Base-by-base conservation (phyloP, 1,139 yeast species). In the Suhomyces choctaworum region DNA sequence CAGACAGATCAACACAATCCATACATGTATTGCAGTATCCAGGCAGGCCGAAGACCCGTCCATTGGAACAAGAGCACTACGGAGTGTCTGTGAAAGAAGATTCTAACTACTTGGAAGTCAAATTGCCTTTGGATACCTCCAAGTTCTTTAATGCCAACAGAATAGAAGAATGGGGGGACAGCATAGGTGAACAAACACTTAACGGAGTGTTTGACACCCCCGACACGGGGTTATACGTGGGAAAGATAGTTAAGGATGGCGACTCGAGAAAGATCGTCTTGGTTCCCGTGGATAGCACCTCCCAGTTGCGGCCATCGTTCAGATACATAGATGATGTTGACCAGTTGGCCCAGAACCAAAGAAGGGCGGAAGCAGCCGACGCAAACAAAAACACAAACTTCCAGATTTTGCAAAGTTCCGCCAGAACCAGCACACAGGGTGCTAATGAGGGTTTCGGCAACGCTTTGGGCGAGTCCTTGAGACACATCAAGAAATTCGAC, bases 301-400 rank as follows among this genome's bases (percentile, higher is more conserved):
- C 84, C 0, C 97, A 90, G 58, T 58, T 92, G 44, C 73, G 96
- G 50, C 94, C 97, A 2, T 76, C 77, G 43, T 88, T 92, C 63
- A 76, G 73, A 45, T 86, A 89, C 54, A 78, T 89, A 34, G 95
- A 85, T 52, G 76, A 68, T 27, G 34, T 64, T 24, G 76, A 70
- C 37, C 49, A 50, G 11, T 44, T 48, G 25, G 57, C 51, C 32
- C 54, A 47, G 34, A 51, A 47, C n/a, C 64, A 55, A 41, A 50
- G 50, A 31, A 56, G 57, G 34, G 60, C 58, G 22, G 56, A 53
- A 29, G 48, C 49, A 4, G 36, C 46, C 2, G 66, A 62, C 45
- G 56, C 52, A 45, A 60, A 57, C 54, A 69, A 66, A 42, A 53
- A 55, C 27, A 59, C 56, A 40, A 76, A 68, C 32, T 67, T 66